A percentile compares a stretch with the other conserved stretches of the same genome.
Conservation (phyloP, 768 basidiomycete genomes). For the Termitomyces sp. region DNA sequence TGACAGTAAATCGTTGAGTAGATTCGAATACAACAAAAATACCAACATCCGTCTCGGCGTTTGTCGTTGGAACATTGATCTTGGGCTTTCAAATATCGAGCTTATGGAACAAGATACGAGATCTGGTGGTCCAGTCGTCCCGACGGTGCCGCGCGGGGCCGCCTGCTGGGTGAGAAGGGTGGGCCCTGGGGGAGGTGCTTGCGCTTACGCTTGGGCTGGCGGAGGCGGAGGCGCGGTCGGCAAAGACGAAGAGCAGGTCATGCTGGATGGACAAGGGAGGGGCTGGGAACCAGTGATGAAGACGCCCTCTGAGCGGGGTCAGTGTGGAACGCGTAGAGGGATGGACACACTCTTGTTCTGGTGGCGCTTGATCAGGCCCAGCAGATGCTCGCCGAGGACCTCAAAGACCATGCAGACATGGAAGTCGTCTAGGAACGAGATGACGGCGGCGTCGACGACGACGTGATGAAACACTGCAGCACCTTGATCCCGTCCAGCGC, state of each 20-base stretch:
- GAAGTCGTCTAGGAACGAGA: constrained; percentile 97
- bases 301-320: constrained; percentile 71
- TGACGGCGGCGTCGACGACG: constrained; percentile 53
- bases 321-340: constrained; percentile 92
- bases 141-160: neutral
- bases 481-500: constrained; percentile 99
- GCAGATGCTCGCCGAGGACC: constrained; percentile 93
- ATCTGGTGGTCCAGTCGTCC: no score
- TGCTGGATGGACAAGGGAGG: constrained; percentile 76
- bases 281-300: constrained; percentile 94
- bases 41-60: no score
- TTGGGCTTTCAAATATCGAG: no score
- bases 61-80: no score
- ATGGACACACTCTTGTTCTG: constrained; percentile 98
- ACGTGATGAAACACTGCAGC: constrained; percentile 89
- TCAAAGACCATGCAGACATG: constrained; percentile 99
- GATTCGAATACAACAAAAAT: no score
- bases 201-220: neutral
- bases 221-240: constrained; percentile 5
- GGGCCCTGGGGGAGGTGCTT: constrained; percentile 45
- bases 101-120: no score
- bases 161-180: constrained; percentile 60
- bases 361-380: constrained; percentile 95
- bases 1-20: no score
- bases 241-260: constrained; percentile 14